Evolutionary conservation across 768 basidiomycete genomes (phyloP).

Genomic region (Terana coerulea): DNA sequence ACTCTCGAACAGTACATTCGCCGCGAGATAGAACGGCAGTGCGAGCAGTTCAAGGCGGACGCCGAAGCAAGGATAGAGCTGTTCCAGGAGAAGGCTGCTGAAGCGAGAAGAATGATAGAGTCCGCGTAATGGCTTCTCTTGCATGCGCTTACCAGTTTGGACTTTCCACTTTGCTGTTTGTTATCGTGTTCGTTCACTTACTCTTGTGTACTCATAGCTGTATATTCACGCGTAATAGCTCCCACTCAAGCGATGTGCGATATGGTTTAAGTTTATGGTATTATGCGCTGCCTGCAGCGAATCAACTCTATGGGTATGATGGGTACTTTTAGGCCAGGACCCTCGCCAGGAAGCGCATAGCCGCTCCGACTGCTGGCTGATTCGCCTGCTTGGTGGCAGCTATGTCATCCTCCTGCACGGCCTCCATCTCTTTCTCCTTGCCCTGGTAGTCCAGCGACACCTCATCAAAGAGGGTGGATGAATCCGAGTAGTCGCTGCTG

Average conservation of each 20-base stretch:
- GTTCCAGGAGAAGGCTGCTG: constrained; percentile 43
- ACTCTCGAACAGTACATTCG: constrained; percentile 83
- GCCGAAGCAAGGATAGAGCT: constrained; percentile 45
- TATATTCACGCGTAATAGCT: neutral
- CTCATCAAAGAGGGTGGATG: neutral
- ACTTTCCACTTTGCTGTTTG: neutral
- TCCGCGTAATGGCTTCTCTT: constrained; percentile 14
- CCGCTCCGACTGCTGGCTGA: neutral
- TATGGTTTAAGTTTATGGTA: neutral
- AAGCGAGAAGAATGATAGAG: constrained; percentile 32
- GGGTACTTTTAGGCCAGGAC: neutral
- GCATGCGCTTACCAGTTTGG: neutral
- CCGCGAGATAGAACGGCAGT: constrained; percentile 67
- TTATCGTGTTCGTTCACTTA: neutral
- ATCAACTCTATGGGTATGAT: neutral
- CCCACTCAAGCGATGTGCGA: neutral
- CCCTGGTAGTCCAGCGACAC: neutral
- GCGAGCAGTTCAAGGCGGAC: constrained; percentile 52
- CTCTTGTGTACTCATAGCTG: neutral
- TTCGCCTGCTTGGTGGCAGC: neutral
- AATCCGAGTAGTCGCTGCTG: neutral
- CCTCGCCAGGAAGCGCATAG: neutral
- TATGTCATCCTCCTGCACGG: neutral
- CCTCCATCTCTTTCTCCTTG: neutral
- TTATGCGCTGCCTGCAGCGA: neutral